Evolutionary conservation across 2,329 filamentous ascomycete genomes (phyloP), one percentile per base, ranked within the genome.

Genomic region (Ceratocystis colombiana): DNA sequence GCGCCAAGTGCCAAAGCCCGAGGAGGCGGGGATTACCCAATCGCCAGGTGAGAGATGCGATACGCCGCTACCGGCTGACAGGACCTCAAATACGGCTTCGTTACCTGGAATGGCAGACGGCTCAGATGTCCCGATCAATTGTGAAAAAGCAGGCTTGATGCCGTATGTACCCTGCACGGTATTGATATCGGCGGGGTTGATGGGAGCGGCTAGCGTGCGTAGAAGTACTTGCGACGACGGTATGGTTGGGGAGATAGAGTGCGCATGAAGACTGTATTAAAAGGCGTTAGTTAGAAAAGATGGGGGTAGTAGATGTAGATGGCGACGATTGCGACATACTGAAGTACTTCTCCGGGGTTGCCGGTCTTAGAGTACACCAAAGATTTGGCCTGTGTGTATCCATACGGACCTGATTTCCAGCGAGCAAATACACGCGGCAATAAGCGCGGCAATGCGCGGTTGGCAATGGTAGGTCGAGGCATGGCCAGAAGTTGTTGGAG

Each of bases 141-240:
- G 86, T 20, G 84, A 86, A 76, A 96, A 92, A 57, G 82, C 79
- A 0, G 92, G 91, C 74, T 90, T 90, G 59, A 86, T 86, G 69
- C 93, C 93, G 78, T 99, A 99, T 3, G 93, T 91, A 70, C 94
- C 94, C 79, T 99, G 94, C 72, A 99, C 89, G 72, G 93, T 93
- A 80, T 99, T 99, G 76, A 99, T 89, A 77, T 99, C 94, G 73
- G 94, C 92, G 28, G 94, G 94, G 78, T 99, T 99, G 76, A 99
- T 90, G 67, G 94, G 90, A 0, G 91, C 86, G 41, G 92, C 89
- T 72, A 99, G 89, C 72, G 94, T 87, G 75, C 90, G 90, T 68
- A 99, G 80, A 65, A 93, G 91, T 71, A 95, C 77, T 61, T 81
- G 77, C 61, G 76, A 76, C 44, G 79, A 74, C 61, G 89, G 87